Percentiles rank a stretch among this genome's conserved stretches.
Conservation (phyloP, 371 early-diverging fungal genomes). For the Rhizopus microsporus region DNA sequence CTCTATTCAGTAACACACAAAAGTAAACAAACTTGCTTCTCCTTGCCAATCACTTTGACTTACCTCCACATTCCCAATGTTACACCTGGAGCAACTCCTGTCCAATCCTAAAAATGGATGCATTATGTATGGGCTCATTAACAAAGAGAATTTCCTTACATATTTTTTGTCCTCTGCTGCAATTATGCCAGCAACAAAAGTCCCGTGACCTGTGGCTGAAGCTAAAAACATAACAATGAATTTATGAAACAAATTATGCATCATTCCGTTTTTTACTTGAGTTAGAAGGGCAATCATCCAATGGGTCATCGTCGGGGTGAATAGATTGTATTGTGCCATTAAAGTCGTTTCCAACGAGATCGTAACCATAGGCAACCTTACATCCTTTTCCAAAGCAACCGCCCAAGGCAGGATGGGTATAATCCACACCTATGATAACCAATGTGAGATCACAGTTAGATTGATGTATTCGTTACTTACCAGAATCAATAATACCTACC, state of each 20-base stretch:
- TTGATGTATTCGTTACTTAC: slow-evolving; percentile 9
- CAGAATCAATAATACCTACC: slow-evolving; percentile 47
- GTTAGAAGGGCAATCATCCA: slow-evolving; percentile 33
- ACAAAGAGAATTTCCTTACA: slow-evolving; percentile 20
- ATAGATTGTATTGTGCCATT: slow-evolving; percentile 26
- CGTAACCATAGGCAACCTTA: slow-evolving; percentile 64
- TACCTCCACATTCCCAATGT: slow-evolving; percentile 47
- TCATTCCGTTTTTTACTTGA: slow-evolving; percentile 20
- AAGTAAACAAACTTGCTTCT: background rate
- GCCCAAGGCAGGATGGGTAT: slow-evolving; percentile 71
- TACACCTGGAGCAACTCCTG: slow-evolving; percentile 65
- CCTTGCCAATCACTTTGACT: background rate
- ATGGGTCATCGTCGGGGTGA: slow-evolving; percentile 30
- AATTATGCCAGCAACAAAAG: slow-evolving; percentile 58
- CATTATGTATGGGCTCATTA: background rate
- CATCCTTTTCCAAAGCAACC: slow-evolving; percentile 68
- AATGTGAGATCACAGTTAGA: background rate
- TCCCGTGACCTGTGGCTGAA: slow-evolving; percentile 42
- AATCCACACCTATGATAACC: slow-evolving; percentile 50
- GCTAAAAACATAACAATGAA: slow-evolving; percentile 14
- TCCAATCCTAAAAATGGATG: slow-evolving; percentile 29
- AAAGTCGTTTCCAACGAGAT: slow-evolving; percentile 61
- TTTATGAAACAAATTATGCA: background rate
- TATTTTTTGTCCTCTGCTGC: slow-evolving; percentile 52
- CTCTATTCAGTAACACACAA: slow-evolving; percentile 12